Base-by-base conservation (phyloP, 257 asterid species). In the Salvia hispanica region DNA sequence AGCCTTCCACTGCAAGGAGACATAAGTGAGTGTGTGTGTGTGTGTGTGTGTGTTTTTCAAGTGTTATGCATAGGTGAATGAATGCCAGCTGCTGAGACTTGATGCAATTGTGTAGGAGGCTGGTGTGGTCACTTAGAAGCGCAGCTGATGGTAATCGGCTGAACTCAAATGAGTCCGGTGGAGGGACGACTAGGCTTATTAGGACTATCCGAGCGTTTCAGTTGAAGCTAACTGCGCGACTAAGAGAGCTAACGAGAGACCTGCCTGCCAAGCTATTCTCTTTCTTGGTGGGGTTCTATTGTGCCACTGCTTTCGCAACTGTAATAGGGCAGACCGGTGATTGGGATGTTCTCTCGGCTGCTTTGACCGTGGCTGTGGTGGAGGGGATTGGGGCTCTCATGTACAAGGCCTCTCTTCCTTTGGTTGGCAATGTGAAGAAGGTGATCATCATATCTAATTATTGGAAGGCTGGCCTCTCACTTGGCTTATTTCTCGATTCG, bases 251-350 rank as follows among this genome's bases (percentile, higher is more conserved):
- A n/a, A 84, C 79, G 72, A 78, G 77, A 70, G 79, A 90, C 67
- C 87, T 93, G 58, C 95, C 97, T 1, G 62, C 78, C 62, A 93
- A 93, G 53, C 56, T 93, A 50, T 75, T 90, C 58, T 86, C 84
- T 48, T 85, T 90, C 81, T 84, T 93, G 71, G 95, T 80, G 65
- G 99, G 99, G 9, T 90, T 93, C 76, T 93, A 90, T 74, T 90
- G 95, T 72, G 92, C 99, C 52, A 93, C 98, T 2, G 96, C 93
- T 39, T 86, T 90, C 54, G 93, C 98, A 51, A 92, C 99, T 33
- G 95, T 80, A 46, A 93, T 93, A 54, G 99, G 99, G 66, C 99
- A 90, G 76, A 93, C 99, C 2, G 99, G 99, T 53, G 99, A 90
- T 47, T 90, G 97, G 99, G 99, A 93, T 79, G 87, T 93, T 71